phyloP scores from a whole-genome alignment of 2,329 filamentous ascomycete species.

The Pseudocercospora fijiensis region DNA sequence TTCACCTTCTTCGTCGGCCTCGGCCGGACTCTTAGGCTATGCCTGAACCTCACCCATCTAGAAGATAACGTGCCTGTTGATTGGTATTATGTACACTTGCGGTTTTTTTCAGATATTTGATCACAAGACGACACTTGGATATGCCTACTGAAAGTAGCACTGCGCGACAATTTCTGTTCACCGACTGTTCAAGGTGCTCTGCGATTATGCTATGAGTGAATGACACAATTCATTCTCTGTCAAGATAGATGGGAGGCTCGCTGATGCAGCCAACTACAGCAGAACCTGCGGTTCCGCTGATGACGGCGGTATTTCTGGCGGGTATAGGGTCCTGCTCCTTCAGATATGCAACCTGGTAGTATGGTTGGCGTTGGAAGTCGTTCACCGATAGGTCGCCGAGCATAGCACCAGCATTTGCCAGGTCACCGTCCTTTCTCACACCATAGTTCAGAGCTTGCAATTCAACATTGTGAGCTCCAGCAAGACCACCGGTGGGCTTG shows the following conservation, averaged over 20 bases:
- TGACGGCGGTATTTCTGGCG: neutral
- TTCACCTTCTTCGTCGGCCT: too few species aligned
- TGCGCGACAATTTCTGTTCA: neutral
- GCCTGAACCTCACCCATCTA: too few species aligned
- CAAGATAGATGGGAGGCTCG: neutral
- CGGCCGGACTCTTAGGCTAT: too few species aligned
- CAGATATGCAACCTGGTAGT: neutral
- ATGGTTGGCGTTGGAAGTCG: neutral
- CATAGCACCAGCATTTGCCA: neutral
- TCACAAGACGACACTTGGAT: neutral
- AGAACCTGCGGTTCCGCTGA: neutral
- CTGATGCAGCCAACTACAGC: neutral
- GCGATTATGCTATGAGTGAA: neutral
- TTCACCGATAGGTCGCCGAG: neutral
- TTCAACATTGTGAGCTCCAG: conserved; percentile 2
- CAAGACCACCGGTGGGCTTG: neutral
- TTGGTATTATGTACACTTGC: too few species aligned
- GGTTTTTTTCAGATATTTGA: neutral
- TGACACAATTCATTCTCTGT: neutral
- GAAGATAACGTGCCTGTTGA: too few species aligned
- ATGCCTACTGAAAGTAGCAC: neutral
- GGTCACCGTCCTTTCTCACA: neutral
- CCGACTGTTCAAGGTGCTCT: neutral
- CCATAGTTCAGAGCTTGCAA: neutral
- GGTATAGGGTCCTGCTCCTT: neutral